Evolutionary conservation across 345 rosid genomes (phyloP).

Genomic region (Eutrema yunnanense): DNA sequence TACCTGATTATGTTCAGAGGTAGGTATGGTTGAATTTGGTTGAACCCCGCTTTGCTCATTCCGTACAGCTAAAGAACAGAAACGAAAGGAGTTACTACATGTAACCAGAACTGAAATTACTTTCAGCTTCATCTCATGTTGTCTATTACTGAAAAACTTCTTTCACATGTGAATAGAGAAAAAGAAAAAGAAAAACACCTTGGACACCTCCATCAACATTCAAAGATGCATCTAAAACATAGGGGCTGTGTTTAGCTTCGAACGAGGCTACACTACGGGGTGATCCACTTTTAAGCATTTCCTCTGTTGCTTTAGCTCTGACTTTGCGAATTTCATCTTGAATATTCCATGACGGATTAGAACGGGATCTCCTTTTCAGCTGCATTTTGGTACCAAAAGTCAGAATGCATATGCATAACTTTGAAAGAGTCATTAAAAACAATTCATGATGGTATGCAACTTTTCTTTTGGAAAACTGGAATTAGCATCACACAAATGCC

Average conservation of each 20-base stretch:
- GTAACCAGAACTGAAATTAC: constrained; percentile 2
- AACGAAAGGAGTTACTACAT: neutral
- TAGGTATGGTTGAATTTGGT: constrained; percentile 16
- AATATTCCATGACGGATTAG: constrained; percentile 71
- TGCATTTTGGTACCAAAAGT: constrained; percentile 36
- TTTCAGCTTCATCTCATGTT: constrained; percentile 5
- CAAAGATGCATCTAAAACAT: constrained; percentile 28
- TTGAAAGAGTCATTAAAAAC: neutral
- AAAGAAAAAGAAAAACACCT: constrained; percentile 18
- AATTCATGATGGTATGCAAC: constrained; percentile 2
- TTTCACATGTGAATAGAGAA: constrained; percentile 1
- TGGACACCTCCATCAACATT: constrained; percentile 28
- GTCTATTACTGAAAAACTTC: neutral
- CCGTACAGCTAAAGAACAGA: constrained; percentile 18
- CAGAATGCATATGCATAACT: neutral
- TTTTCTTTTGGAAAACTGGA: neutral
- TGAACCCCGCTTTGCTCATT: constrained; percentile 18
- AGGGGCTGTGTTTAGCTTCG: constrained; percentile 31
- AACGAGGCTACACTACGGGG: constrained; percentile 44
- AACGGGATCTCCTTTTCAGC: constrained; percentile 47
- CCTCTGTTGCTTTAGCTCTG: constrained; percentile 84
- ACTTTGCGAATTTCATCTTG: constrained; percentile 82
- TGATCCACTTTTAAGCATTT: constrained; percentile 50
- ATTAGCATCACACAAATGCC: constrained; percentile 4
- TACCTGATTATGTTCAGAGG: constrained; percentile 30